Percentiles rank a stretch among this genome's conserved stretches.
Conservation (phyloP, 208 protist species). For the Leptomonas seymouri region DNA sequence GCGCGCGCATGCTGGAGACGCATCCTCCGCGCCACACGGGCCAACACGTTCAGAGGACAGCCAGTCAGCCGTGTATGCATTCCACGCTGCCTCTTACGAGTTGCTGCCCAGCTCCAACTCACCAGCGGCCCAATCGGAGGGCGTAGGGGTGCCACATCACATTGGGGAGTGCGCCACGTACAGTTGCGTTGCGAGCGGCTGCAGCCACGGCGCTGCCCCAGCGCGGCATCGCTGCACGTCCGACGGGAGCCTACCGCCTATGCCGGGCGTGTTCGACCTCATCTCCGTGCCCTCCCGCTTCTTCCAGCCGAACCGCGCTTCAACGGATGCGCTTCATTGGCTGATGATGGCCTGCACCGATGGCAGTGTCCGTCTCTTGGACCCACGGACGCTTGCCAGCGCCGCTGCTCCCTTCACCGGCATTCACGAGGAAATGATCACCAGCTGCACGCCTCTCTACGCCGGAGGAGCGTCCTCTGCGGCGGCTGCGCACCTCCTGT, state of each 20-base stretch:
- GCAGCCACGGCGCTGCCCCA: background rate
- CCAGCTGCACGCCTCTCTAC: conserved; percentile 65
- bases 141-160: background rate
- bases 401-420: conserved; percentile 30
- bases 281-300: conserved; percentile 23
- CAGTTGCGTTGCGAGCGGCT: background rate
- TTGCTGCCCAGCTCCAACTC: conserved; percentile 1
- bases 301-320: background rate
- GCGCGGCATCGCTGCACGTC: background rate
- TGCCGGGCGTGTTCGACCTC: conserved; percentile 79
- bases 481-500: conserved; percentile 40
- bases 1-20: background rate
- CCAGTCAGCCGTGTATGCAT: background rate
- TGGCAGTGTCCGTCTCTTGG: conserved; percentile 57
- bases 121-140: background rate
- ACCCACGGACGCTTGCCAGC: conserved; percentile 25
- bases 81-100: conserved; percentile 51
- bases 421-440: conserved; percentile 74
- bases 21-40: background rate
- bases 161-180: conserved; percentile 29
- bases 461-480: background rate
- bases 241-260: background rate
- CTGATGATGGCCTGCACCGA: conserved; percentile 73
- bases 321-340: background rate
- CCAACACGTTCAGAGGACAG: background rate